These are phyloP conservation scores for Alloteropsis semialata DNA, from an alignment of 176 grass and related monocot genomes.

Conservation along the genomic window DNA sequence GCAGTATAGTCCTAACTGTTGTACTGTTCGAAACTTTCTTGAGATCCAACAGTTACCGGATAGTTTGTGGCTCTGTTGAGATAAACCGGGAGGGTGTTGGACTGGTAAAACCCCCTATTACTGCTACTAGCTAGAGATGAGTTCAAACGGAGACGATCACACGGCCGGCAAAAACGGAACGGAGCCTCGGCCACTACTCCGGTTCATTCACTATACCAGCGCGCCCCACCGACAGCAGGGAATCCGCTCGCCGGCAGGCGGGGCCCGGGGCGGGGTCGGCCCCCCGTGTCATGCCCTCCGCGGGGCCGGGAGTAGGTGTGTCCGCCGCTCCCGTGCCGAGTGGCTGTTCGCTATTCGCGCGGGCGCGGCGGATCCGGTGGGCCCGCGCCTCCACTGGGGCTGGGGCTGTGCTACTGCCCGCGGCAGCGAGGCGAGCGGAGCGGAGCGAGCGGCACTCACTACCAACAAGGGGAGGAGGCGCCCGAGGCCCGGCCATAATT, in stretches of 20 bases:
- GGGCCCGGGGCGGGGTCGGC: fast-evolving
- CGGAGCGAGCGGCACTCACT: background rate
- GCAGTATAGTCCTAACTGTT: background rate
- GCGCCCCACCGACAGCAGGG: conserved; percentile 34
- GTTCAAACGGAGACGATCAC: background rate
- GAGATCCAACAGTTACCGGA: background rate
- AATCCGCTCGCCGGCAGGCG: background rate
- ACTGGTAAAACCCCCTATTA: background rate
- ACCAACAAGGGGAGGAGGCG: background rate
- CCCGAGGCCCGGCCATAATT: conserved; percentile 34
- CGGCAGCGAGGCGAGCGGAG: background rate
- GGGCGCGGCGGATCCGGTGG: conserved; percentile 17
- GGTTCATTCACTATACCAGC: background rate
- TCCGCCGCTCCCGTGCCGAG: background rate
- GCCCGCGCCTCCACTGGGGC: conserved; percentile 17
- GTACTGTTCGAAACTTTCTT: background rate
- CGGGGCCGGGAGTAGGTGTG: background rate
- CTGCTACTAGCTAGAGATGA: background rate
- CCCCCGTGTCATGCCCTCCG: background rate
- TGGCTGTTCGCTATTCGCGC: conserved; percentile 5
- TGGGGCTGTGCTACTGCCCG: background rate
- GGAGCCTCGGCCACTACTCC: background rate
- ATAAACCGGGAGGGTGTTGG: background rate
- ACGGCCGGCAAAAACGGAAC: conserved; percentile 12
- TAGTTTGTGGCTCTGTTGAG: background rate